Conservation (phyloP, 139 green algal species). For the Micractinium conductrix region DNA sequence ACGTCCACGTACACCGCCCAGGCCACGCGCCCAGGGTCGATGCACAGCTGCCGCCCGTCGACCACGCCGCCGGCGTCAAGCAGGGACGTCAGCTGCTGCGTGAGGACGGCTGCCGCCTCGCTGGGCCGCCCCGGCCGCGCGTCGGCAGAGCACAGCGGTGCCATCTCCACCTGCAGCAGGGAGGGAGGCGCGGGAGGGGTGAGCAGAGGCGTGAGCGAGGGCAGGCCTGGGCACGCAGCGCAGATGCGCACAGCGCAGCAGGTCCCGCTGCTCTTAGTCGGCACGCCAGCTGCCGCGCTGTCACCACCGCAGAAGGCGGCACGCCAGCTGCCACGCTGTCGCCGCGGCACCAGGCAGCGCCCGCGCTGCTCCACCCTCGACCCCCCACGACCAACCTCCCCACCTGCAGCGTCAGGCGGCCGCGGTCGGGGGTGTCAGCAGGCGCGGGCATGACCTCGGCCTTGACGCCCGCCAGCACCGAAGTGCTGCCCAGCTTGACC, state of each 20-base stretch:
- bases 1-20: slow-evolving; percentile 74
- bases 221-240: background rate
- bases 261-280: too few species aligned
- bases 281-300: too few species aligned
- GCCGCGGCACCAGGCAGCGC: too few species aligned
- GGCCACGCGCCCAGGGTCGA: slow-evolving; percentile 59
- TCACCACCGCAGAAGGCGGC: too few species aligned
- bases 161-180: slow-evolving; percentile 61
- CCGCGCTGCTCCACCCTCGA: too few species aligned
- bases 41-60: slow-evolving; percentile 69
- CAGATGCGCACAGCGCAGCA: background rate
- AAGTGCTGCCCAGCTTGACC: slow-evolving; percentile 71
- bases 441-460: slow-evolving; percentile 59
- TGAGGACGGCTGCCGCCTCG: slow-evolving; percentile 45
- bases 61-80: slow-evolving; percentile 43
- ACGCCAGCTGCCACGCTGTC: too few species aligned
- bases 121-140: slow-evolving; percentile 40
- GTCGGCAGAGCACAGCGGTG: slow-evolving; percentile 63
- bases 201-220: too few species aligned
- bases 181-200: background rate
- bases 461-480: slow-evolving; percentile 73
- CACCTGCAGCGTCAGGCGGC: slow-evolving; percentile 47
- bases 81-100: slow-evolving; percentile 50
- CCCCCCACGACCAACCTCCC: background rate
- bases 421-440: slow-evolving; percentile 52